Evolutionary conservation across 2,329 filamentous ascomycete species (phyloP), one percentile per base, ranked within the genome.

Genomic region (Aspergillus flavus): DNA sequence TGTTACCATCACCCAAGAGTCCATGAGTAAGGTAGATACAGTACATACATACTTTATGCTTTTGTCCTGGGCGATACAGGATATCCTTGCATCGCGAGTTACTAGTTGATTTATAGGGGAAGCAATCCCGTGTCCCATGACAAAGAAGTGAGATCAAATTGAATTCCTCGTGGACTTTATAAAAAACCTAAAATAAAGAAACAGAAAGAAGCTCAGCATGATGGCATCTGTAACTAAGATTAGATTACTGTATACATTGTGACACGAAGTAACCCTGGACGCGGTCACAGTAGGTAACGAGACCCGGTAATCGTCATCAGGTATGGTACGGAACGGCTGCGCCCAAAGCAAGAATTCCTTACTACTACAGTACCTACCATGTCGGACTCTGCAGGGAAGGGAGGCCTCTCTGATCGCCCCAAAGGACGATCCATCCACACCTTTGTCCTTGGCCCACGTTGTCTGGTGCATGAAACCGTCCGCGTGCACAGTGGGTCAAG

Each of bases 391-490:
- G 67, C 68, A 70, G 64, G 64, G 62, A 67, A 65, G 59, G 57
- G 54, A 54, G 60, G 54, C 68, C 66, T 72, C 59, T 66, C 54
- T 69, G 68, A 71, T 69, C 69, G 66, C 62, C 64, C 64, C 61
- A 69, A 67, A 64, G 66, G 68, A 67, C 62, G 68, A 69, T 69
- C 67, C 65, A 66, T 69, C 67, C 46, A 48, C 66, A 68, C 61
- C 61, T 67, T 59, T 64, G 61, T 64, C 67, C 71, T 73, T 74
- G 71, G 73, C 74, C 75, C 75, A 77, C 75, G 75, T 77, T 77
- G 71, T 74, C 71, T 73, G 70, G 72, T 74, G 75, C 75, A 74
- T 75, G 72, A 73, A 73, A 76, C 73, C 72, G 70, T 74, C 72
- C 75, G 75, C 75, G 74, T 76, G 73, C 73, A 68, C 68, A 67